A percentile compares a stretch with the other conserved stretches of the same genome.
These are phyloP conservation scores for sunflower (Helianthus annuus) DNA, from an alignment of 129 eudicot species.

Conservation along the genomic window DNA sequence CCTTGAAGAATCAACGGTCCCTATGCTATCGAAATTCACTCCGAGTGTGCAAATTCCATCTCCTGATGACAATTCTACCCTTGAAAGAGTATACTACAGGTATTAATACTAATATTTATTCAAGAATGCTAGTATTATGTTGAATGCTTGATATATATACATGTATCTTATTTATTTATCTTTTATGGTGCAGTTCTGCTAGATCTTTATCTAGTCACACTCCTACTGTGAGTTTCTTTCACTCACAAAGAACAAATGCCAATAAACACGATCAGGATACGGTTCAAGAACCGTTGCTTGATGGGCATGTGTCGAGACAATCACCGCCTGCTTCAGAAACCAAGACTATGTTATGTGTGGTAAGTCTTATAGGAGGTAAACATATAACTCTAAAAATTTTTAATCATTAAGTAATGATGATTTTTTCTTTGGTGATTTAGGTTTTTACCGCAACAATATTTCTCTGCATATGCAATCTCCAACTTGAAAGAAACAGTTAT, in stretches of 20 bases:
- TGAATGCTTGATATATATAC: neutral
- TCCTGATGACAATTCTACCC: constrained; percentile 20
- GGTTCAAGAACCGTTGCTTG: constrained; percentile 61
- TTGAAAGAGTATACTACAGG: constrained; percentile 63
- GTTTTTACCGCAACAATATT: constrained; percentile 48
- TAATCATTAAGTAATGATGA: neutral
- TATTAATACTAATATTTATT: constrained; percentile 16
- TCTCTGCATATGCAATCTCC: constrained; percentile 42
- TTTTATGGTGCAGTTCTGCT: constrained; percentile 63
- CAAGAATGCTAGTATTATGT: neutral
- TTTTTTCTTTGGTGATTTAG: constrained; percentile 36
- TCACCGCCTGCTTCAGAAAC: constrained; percentile 50
- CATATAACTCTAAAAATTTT: neutral
- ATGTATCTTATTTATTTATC: constrained; percentile 5
- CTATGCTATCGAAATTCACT: constrained; percentile 34
- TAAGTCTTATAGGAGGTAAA: constrained; percentile 32
- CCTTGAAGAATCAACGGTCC: constrained; percentile 25
- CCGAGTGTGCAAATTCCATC: constrained; percentile 56
- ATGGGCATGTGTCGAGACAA: constrained; percentile 12
- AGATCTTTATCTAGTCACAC: constrained; percentile 75
- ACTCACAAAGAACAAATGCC: constrained; percentile 32
- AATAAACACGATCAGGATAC: constrained; percentile 28
- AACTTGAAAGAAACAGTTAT: constrained; percentile 29
- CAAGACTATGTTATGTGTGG: constrained; percentile 72
- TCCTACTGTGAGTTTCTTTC: constrained; percentile 54